These are phyloP conservation scores for Fomitopsis betulina DNA, from an alignment of 1,284 basidiomycete genomes.

Conservation along the genomic window DNA sequence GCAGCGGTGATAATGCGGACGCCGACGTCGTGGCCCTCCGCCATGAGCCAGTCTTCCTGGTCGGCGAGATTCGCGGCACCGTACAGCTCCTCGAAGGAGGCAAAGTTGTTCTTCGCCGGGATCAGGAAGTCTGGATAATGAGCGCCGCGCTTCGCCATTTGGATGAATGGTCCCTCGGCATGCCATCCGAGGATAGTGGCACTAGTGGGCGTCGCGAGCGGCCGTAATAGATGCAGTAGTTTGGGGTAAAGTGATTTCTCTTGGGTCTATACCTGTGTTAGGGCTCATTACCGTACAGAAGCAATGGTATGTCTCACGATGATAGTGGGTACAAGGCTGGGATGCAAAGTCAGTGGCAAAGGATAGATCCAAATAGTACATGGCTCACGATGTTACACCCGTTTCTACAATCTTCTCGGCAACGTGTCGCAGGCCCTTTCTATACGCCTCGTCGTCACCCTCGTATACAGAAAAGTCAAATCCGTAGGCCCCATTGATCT, in stretches of 20 bases:
- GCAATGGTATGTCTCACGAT: conserved; percentile 51
- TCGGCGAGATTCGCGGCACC: conserved; percentile 59
- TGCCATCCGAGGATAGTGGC: conserved; percentile 84
- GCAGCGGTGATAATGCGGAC: conserved; percentile 85
- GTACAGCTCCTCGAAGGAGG: conserved; percentile 71
- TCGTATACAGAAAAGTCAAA: conserved; percentile 86
- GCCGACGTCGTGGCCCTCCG: conserved; percentile 38
- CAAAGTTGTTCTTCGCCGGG: conserved; percentile 54
- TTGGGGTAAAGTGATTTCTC: conserved; percentile 68
- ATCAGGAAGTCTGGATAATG: conserved; percentile 71
- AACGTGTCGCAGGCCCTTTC: conserved; percentile 64
- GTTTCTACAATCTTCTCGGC: conserved; percentile 80
- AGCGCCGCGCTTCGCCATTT: conserved; percentile 73
- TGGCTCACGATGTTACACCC: conserved; percentile 75
- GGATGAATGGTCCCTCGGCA: conserved; percentile 86
- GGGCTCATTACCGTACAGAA: not conserved
- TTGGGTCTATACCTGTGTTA: conserved; percentile 53
- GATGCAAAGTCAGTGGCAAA: conserved; percentile 1
- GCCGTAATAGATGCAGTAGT: conserved; percentile 57
- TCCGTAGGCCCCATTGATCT: conserved; percentile 86
- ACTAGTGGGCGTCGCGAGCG: conserved; percentile 52
- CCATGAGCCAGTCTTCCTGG: conserved; percentile 64
- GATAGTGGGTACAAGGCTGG: conserved; percentile 70
- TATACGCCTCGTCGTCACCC: conserved; percentile 64
- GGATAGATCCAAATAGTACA: conserved; percentile 19